Percentiles rank a stretch among this genome's conserved stretches.
phyloP scores from a whole-genome alignment of 805 yeast species.

The Candida mattraensis region DNA sequence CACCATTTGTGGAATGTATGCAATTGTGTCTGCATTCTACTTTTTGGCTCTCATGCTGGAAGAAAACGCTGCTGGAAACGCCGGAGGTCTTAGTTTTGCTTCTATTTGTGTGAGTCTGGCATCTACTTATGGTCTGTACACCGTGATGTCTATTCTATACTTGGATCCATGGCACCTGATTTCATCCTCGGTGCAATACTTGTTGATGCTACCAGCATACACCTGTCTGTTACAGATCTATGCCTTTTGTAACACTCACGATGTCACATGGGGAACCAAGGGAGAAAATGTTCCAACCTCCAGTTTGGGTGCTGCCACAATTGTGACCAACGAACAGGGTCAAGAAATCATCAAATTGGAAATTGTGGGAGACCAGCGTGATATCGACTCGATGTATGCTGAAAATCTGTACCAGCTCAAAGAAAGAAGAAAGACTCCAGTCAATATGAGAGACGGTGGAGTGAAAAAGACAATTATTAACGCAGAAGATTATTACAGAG shows the following conservation, averaged over 20 bases:
- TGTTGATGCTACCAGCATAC: slow-evolving; percentile 85
- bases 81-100: slow-evolving; percentile 51
- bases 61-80: slow-evolving; percentile 35
- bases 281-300: slow-evolving; percentile 80
- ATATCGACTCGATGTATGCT: slow-evolving; percentile 79
- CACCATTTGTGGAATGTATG: slow-evolving; percentile 77
- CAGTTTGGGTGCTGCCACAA: slow-evolving; percentile 77
- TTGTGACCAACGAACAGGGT: slow-evolving; percentile 77
- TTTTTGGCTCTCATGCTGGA: slow-evolving; percentile 65
- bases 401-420: slow-evolving; percentile 72
- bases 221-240: slow-evolving; percentile 91
- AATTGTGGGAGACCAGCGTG: slow-evolving; percentile 64
- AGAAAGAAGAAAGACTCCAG: slow-evolving; percentile 63
- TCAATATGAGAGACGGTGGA: slow-evolving; percentile 44
- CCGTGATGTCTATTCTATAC: slow-evolving; percentile 77
- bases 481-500: slow-evolving; percentile 88
- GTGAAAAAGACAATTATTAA: slow-evolving; percentile 39
- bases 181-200: slow-evolving; percentile 85
- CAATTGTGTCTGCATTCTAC: slow-evolving; percentile 77
- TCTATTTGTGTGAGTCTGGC: slow-evolving; percentile 81
- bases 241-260: slow-evolving; percentile 97
- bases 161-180: slow-evolving; percentile 96
- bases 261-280: slow-evolving; percentile 98
- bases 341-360: slow-evolving; percentile 82
- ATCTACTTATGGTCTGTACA: slow-evolving; percentile 90